Conservation (phyloP, 1,284 basidiomycete genomes). For the Cerioporus squamosus region DNA sequence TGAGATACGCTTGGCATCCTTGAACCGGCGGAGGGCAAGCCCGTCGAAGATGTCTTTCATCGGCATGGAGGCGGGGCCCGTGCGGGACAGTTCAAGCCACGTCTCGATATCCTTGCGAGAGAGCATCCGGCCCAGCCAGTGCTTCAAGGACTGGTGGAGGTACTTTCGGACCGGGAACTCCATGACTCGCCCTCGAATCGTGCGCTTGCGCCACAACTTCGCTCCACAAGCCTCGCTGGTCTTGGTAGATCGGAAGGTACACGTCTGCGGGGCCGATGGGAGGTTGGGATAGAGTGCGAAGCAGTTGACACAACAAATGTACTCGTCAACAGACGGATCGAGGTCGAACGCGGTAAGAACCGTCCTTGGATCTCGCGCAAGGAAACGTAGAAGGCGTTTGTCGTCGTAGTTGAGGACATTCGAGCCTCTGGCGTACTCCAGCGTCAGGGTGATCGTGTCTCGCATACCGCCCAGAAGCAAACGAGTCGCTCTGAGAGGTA, state of each 20-base stretch:
- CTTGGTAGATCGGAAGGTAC: neutral
- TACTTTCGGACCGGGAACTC: slow-evolving; percentile 12
- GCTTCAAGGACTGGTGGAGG: slow-evolving; percentile 18
- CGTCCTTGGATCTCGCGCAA: slow-evolving; percentile 13
- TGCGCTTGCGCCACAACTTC: slow-evolving; percentile 1
- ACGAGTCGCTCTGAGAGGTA: slow-evolving; percentile 1
- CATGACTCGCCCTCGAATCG: neutral
- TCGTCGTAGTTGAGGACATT: neutral
- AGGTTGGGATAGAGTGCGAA: slow-evolving; percentile 7
- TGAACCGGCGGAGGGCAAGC: slow-evolving; percentile 9
- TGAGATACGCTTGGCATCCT: slow-evolving; percentile 2
- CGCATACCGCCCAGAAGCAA: slow-evolving; percentile 1
- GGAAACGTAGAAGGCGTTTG: neutral
- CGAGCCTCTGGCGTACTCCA: neutral
- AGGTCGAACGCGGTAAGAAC: slow-evolving; percentile 11
- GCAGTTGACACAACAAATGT: slow-evolving; percentile 14
- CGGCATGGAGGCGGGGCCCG: neutral
- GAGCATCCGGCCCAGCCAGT: slow-evolving; percentile 22
- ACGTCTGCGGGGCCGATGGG: neutral
- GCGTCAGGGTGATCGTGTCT: neutral
- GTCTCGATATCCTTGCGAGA: slow-evolving; percentile 15
- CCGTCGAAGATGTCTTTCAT: slow-evolving; percentile 24
- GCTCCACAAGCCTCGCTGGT: slow-evolving; percentile 5
- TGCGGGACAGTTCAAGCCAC: slow-evolving; percentile 6
- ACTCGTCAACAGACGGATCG: slow-evolving; percentile 4